Evolutionary conservation across 768 basidiomycete species (phyloP).

Genomic region (Stropharia rugosoannulata): DNA sequence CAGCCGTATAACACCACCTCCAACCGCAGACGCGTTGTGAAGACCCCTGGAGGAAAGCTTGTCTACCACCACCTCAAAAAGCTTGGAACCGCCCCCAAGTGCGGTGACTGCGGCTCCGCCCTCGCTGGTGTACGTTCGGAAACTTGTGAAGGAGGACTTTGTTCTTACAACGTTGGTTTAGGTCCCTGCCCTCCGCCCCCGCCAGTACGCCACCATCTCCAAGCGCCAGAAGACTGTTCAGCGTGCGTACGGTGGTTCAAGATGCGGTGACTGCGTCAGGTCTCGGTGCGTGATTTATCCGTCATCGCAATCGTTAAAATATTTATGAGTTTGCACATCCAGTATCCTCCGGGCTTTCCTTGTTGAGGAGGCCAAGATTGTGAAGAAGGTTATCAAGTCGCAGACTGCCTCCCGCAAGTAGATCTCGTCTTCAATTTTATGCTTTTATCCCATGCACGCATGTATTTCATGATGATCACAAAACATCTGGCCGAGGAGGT

Average conservation of each 20-base stretch:
- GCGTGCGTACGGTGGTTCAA: constrained; percentile 95
- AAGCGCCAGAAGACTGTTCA: constrained; percentile 97
- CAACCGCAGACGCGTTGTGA: constrained; percentile 91
- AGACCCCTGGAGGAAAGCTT: constrained; percentile 98
- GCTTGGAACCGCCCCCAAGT: constrained; percentile 87
- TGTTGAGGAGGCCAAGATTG: constrained; percentile 99
- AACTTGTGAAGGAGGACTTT: background rate
- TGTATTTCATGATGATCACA: constrained; percentile 22
- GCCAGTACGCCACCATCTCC: constrained; percentile 92
- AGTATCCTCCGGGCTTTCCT: constrained; percentile 98
- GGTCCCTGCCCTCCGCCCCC: constrained; percentile 95
- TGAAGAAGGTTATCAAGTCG: constrained; percentile 98
- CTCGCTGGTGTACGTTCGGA: constrained; percentile 81
- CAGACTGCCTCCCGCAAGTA: constrained; percentile 51
- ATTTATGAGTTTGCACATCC: constrained; percentile 6
- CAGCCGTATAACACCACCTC: constrained; percentile 98
- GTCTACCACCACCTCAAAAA: constrained; percentile 99
- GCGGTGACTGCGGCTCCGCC: constrained; percentile 96
- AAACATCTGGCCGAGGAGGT: constrained; percentile 17
- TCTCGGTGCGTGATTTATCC: constrained; percentile 65
- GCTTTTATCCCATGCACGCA: constrained; percentile 25
- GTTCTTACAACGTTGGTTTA: constrained; percentile 27
- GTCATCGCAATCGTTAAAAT: background rate
- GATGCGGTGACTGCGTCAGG: constrained; percentile 95
- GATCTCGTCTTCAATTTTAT: constrained; percentile 20